These are phyloP conservation scores for Solanum chilense DNA, from an alignment of 257 asterid genomes.

Conservation along the genomic window DNA sequence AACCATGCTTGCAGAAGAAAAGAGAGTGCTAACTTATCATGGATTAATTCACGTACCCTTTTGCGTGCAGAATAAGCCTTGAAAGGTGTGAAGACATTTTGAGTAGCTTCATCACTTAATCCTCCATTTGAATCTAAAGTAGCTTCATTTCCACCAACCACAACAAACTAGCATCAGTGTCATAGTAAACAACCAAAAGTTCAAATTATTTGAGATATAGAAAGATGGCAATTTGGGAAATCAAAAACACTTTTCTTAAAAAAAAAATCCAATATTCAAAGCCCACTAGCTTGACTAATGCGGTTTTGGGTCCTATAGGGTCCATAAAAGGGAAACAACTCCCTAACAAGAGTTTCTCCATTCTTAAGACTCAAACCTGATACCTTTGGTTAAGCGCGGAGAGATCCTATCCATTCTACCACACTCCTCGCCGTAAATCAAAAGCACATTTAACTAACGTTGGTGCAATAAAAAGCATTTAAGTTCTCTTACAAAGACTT, in stretches of 20 bases:
- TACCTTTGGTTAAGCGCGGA: neutral
- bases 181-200: neutral
- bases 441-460: neutral
- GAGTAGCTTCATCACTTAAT: conserved; percentile 6
- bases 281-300: neutral
- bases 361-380: neutral
- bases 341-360: neutral
- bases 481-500: neutral
- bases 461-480: neutral
- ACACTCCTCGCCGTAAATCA: neutral
- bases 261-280: neutral
- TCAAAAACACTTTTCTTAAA: neutral
- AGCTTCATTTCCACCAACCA: conserved; percentile 4
- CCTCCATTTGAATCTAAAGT: conserved; percentile 23
- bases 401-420: neutral
- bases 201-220: neutral
- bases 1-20: neutral
- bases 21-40: neutral
- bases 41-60: conserved; percentile 31
- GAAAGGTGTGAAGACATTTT: conserved; percentile 26
- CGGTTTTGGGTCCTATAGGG: neutral
- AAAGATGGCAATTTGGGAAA: neutral
- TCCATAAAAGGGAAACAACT: neutral
- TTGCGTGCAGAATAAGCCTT: conserved; percentile 52
- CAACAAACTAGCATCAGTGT: conserved; percentile 7